Percentiles rank a stretch among this genome's conserved stretches.
phyloP scores from a whole-genome alignment of 768 basidiomycete species.

The Russula lepida region DNA sequence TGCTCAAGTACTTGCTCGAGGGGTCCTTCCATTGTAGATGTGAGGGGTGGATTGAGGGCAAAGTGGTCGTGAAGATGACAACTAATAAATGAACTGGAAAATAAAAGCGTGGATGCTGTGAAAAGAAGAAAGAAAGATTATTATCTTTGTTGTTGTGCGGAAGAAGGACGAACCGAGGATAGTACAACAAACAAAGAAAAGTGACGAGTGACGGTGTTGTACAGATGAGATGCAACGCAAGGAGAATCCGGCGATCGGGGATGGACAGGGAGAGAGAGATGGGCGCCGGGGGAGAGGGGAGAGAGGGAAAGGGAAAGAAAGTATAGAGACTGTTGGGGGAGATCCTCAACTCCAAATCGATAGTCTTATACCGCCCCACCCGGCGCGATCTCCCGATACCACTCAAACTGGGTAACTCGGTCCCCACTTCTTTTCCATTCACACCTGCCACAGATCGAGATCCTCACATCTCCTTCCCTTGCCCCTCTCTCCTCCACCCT shows the following conservation, averaged over 20 bases:
- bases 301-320: constrained; percentile 16
- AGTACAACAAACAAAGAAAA: constrained; percentile 26
- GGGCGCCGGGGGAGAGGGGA: constrained; percentile 15
- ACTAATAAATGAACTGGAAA: constrained; percentile 24
- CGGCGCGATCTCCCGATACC: constrained; percentile 13
- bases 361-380: constrained; percentile 5
- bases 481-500: not conserved
- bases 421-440: constrained; percentile 20
- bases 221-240: constrained; percentile 17
- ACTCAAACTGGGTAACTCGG: constrained; percentile 16
- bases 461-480: not conserved
- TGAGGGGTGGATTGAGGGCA: constrained; percentile 11
- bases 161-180: constrained; percentile 21
- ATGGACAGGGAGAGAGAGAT: constrained; percentile 20
- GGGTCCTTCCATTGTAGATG: constrained; percentile 38
- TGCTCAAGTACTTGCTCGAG: constrained; percentile 41
- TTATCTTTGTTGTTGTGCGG: constrained; percentile 1
- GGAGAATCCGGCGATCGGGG: constrained; percentile 27
- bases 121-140: not conserved
- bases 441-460: constrained; percentile 14
- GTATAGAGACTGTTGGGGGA: constrained; percentile 18
- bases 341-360: constrained; percentile 3
- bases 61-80: constrained; percentile 23
- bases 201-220: constrained; percentile 33
- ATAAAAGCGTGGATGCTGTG: constrained; percentile 20